Conservation (phyloP, 371 early-diverging fungal genomes). For the Mortierella sp. region DNA sequence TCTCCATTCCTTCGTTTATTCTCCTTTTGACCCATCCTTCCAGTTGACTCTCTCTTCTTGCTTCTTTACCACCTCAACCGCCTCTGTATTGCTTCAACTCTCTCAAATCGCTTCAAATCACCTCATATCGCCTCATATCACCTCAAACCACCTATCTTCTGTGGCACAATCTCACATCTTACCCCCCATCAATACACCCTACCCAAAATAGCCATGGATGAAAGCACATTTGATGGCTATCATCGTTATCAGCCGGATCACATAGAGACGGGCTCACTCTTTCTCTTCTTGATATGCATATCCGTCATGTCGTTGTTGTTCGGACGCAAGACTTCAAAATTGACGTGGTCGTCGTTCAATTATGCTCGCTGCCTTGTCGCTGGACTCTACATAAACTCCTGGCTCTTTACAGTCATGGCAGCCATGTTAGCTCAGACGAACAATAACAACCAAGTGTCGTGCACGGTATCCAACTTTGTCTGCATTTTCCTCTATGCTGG, state of each 20-base stretch:
- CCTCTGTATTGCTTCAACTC: no score
- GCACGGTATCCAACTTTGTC: slow-evolving; percentile 59
- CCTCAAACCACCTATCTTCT: no score
- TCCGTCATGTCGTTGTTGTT: slow-evolving; percentile 58
- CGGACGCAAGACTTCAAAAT: slow-evolving; percentile 61
- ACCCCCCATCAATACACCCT: not conserved
- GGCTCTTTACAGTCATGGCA: slow-evolving; percentile 61
- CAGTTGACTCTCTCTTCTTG: no score
- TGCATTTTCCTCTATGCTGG: slow-evolving; percentile 58
- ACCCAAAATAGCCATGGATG: no score
- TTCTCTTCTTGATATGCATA: slow-evolving; percentile 57
- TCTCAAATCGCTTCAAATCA: no score
- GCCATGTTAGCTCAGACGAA: slow-evolving; percentile 62
- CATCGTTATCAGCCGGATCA: slow-evolving; percentile 33
- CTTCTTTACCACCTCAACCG: no score
- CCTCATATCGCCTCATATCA: no score
- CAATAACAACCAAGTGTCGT: slow-evolving; percentile 63
- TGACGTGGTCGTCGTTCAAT: slow-evolving; percentile 53
- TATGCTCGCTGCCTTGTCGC: slow-evolving; percentile 61
- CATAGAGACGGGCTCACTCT: slow-evolving; percentile 54
- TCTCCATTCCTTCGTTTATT: no score
- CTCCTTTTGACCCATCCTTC: no score
- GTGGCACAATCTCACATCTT: not conserved
- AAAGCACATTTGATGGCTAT: no score
- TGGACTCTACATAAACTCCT: slow-evolving; percentile 58